Conservation (phyloP, 2,329 filamentous ascomycete species). For the Colletotrichum spinosum region DNA sequence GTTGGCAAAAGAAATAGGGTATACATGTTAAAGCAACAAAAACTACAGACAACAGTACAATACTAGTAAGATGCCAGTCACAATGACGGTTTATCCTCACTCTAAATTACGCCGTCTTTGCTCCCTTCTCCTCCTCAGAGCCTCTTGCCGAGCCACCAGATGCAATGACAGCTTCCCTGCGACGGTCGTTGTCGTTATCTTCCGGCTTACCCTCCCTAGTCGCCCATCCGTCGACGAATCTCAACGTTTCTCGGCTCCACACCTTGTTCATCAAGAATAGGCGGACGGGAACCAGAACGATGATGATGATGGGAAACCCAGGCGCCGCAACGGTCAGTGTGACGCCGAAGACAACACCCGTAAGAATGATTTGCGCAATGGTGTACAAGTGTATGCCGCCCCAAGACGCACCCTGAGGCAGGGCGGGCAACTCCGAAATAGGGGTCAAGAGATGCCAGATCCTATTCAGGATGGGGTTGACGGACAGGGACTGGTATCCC, state of each 20-base stretch:
- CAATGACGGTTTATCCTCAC: too few relatives aligned
- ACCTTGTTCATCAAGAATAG: constrained; percentile 69
- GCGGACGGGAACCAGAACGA: constrained; percentile 72
- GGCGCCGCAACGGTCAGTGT: constrained; percentile 73
- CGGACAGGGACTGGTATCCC: constrained; percentile 73
- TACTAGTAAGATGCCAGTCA: too few relatives aligned
- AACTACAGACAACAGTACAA: too few relatives aligned
- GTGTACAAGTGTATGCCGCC: constrained; percentile 70
- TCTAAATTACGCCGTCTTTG: constrained; percentile 1
- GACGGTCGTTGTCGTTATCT: constrained; percentile 48
- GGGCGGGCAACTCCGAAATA: constrained; percentile 58
- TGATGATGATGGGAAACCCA: constrained; percentile 73
- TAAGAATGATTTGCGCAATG: constrained; percentile 66
- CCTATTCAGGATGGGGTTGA: constrained; percentile 71
- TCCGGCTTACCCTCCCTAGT: constrained; percentile 66
- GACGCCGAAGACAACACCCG: constrained; percentile 70
- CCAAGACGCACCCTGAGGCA: constrained; percentile 60
- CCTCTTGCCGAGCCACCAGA: background rate
- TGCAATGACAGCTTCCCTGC: constrained; percentile 23
- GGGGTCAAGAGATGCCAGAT: constrained; percentile 69
- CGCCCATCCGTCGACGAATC: constrained; percentile 57
- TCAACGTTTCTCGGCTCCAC: constrained; percentile 69
- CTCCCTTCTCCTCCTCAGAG: constrained; percentile 45
- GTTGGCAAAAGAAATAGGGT: too few relatives aligned
- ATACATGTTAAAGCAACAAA: too few relatives aligned